Conservation (phyloP, 2,329 filamentous ascomycete genomes). For the Fusarium mundagurra region DNA sequence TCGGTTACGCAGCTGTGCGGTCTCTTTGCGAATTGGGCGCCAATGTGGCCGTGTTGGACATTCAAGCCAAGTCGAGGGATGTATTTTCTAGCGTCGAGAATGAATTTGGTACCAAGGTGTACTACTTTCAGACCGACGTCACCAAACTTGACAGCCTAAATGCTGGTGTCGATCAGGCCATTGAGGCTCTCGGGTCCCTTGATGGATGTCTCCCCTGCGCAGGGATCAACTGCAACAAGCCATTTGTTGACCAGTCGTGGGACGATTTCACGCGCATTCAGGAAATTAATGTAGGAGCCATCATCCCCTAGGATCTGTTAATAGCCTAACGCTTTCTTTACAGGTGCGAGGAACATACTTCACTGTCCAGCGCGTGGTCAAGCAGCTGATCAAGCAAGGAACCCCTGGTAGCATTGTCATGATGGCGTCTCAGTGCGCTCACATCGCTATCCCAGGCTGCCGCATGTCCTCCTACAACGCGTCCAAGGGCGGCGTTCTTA, state of each 20-base stretch:
- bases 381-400: constrained; percentile 51
- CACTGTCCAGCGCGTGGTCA: constrained; percentile 49
- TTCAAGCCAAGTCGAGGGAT: background rate
- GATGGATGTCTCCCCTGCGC: background rate
- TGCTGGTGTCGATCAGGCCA: background rate
- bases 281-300: background rate
- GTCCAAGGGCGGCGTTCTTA: constrained; percentile 52
- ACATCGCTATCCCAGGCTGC: constrained; percentile 23
- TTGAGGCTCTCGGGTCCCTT: background rate
- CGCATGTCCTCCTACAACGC: constrained; percentile 52
- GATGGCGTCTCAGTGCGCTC: constrained; percentile 27
- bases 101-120: background rate
- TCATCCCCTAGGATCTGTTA: background rate
- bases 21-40: background rate
- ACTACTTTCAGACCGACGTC: background rate
- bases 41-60: background rate
- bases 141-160: background rate
- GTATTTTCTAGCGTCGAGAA: background rate
- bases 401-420: constrained; percentile 51
- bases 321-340: background rate
- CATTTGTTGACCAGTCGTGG: background rate
- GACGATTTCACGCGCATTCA: background rate
- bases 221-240: background rate
- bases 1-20: background rate
- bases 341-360: constrained; percentile 50